Evolutionary conservation across 768 basidiomycete genomes (phyloP), one percentile per base, ranked within the genome.

Genomic region (Phylloporus sp.): DNA sequence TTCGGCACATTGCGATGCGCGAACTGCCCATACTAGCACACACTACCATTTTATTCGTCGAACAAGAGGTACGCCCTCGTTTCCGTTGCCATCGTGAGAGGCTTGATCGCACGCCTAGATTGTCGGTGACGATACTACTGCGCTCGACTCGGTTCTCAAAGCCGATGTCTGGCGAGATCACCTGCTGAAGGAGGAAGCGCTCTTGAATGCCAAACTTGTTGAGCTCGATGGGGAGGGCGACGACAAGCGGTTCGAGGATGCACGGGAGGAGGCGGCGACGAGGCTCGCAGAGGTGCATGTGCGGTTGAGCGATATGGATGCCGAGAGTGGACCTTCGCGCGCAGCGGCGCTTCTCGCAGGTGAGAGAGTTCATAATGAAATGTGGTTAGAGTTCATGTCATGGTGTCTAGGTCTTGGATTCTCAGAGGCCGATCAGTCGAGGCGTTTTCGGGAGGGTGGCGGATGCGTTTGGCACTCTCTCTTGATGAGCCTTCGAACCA

Each of bases 161-260:
- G 97, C 97, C n/a, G 97, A 99, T 65, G 97, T 99, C 28, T 98
- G 97, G 93, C 80, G 95, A 66, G 94, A 95, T 62, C 88, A 91
- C 57, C 76, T 97, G 16, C 71, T 97, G 45, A 87, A 84, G 49
- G 93, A 99, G 63, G 95, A 98, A 69, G 72, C 72, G 0, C 70
- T 76, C 20, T 74, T 97, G 40, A 94, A 95, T 61, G 79, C 50
- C 35, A 40, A 81, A 54, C 78, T 98, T 2, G 70, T 80, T 0
- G 81, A 78, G 53, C 76, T 95, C 12, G 93, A 97, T 52, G 68
- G 69, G 22, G 82, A 88, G 60, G 79, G 81, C 6, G 88, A 90
- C 54, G 89, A 90, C 45, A 88, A 86, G 57, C 79, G 85, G 15
- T 84, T 89, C 34, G 89, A 87, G 60, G 91, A 91, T 60, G 85